Percentiles rank a stretch among this genome's conserved stretches.
Conservation (phyloP, 306 rosid species). For the Cucumis hystrix region DNA sequence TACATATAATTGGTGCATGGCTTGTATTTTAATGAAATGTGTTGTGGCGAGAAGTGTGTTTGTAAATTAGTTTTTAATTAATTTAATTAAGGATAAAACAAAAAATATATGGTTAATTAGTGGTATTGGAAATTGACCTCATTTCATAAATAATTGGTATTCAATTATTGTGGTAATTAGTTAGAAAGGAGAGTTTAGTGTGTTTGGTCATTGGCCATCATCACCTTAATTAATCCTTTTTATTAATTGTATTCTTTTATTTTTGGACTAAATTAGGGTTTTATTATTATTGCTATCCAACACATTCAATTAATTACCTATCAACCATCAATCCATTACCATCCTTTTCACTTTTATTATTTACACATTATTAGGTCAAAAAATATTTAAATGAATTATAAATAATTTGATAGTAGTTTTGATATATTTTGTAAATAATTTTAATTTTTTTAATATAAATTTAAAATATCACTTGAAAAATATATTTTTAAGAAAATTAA, state of each 20-base stretch:
- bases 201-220: not conserved
- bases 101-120: not conserved
- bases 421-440: too few species aligned
- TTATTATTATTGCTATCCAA: constrained; percentile 6
- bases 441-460: too few species aligned
- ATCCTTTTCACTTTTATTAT: too few species aligned
- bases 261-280: not conserved
- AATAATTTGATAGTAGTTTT: too few species aligned
- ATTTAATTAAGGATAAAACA: not conserved
- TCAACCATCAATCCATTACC: not conserved
- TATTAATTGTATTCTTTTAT: not conserved
- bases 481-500: too few species aligned
- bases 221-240: not conserved
- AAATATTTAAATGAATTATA: too few species aligned
- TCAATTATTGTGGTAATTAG: not conserved
- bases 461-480: too few species aligned
- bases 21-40: not conserved
- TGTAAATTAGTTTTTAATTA: not conserved
- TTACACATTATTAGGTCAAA: too few species aligned
- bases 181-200: not conserved
- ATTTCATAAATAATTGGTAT: not conserved
- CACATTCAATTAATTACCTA: not conserved
- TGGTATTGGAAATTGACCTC: not conserved
- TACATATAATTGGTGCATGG: too few species aligned
- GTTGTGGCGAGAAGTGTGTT: not conserved